Percentiles rank a stretch among this genome's conserved stretches.
Evolutionary conservation across 805 yeast genomes (phyloP).

Genomic region (Scheffersomyces lignosus): DNA sequence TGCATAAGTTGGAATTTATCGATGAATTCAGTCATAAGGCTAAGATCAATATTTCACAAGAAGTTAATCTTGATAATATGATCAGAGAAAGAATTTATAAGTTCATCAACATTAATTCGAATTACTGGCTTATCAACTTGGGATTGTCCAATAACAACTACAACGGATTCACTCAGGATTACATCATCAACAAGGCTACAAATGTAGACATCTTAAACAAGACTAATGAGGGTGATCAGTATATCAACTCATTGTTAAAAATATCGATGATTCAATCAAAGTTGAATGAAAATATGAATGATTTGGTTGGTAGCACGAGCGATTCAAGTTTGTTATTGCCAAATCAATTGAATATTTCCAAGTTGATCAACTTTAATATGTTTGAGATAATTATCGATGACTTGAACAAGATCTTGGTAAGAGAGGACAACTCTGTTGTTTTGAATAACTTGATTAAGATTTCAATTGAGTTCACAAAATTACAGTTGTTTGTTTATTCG

Average conservation of each 20-base stretch:
- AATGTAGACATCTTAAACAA: slow-evolving; percentile 21
- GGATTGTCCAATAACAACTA: slow-evolving; percentile 33
- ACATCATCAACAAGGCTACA: slow-evolving; percentile 34
- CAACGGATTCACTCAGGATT: slow-evolving; percentile 32
- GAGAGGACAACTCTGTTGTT: slow-evolving; percentile 13
- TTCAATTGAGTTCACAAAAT: slow-evolving; percentile 35
- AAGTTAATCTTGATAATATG: slow-evolving; percentile 30
- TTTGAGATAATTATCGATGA: slow-evolving; percentile 41
- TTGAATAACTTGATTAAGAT: slow-evolving; percentile 26
- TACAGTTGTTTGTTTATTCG: slow-evolving; percentile 38
- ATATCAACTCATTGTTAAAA: slow-evolving; percentile 24
- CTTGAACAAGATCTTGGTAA: slow-evolving; percentile 13
- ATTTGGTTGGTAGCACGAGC: slow-evolving; percentile 19
- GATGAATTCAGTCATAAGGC: slow-evolving; percentile 41
- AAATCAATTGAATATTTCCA: slow-evolving; percentile 22
- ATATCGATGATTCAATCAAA: slow-evolving; percentile 39
- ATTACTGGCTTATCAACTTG: slow-evolving; percentile 42
- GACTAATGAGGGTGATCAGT: slow-evolving; percentile 16
- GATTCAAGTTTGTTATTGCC: slow-evolving; percentile 12
- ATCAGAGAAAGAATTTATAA: slow-evolving; percentile 44
- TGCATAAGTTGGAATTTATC: slow-evolving; percentile 42
- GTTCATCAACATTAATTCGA: slow-evolving; percentile 41
- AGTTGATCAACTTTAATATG: slow-evolving; percentile 41
- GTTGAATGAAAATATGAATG: slow-evolving; percentile 39
- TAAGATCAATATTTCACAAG: slow-evolving; percentile 19